Base-by-base conservation (phyloP, 768 basidiomycete genomes). In the Crepidotus variabilis region DNA sequence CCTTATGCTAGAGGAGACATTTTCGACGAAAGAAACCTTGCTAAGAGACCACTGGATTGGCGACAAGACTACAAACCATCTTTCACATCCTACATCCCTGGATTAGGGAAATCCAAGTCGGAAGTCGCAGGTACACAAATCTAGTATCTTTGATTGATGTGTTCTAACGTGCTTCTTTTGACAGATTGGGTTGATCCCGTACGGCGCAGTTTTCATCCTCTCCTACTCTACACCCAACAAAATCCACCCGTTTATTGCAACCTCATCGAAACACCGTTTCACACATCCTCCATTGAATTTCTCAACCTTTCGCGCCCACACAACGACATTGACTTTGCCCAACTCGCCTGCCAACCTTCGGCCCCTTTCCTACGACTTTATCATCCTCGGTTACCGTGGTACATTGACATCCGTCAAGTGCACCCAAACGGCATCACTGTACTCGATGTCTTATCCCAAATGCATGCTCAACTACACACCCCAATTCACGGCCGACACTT, bases 321-420 rank as follows among this genome's bases (percentile, higher is more conserved):
- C 23, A 78, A 75, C 52, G 52, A 62, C 3, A 73, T 71, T 43
- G 83, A 86, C 60, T 75, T 84, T 57, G 69, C 73, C 13, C 81
- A 79, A 47, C 72, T 80, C 50, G 79, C 77, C 16, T 82, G 80
- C 9, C 69, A 71, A 35, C 84, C 83, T 0, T 75, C 80, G 1
- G 70, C 79, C 0, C 63, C 67, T 2, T 65, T 65, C 49, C 78
- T 87, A 72, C 80, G 82, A 20, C 63, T 87, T 49, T 82, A 77
- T 63, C 82, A 84, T 66, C 66, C 76, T 0, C 70, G 72, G 36
- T 69, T 84, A 1, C 86, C 86, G 0, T 87, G 86, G 86, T 84
- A 79, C 67, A 76, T 87, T 64, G 85, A 87, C 58, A 72, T 85
- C 21, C 62, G 61, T n/a, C 66, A 75, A 22, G 67, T 65, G 2